Base-by-base conservation (phyloP, 2,329 filamentous ascomycete species). In the Alternaria arborescens region DNA sequence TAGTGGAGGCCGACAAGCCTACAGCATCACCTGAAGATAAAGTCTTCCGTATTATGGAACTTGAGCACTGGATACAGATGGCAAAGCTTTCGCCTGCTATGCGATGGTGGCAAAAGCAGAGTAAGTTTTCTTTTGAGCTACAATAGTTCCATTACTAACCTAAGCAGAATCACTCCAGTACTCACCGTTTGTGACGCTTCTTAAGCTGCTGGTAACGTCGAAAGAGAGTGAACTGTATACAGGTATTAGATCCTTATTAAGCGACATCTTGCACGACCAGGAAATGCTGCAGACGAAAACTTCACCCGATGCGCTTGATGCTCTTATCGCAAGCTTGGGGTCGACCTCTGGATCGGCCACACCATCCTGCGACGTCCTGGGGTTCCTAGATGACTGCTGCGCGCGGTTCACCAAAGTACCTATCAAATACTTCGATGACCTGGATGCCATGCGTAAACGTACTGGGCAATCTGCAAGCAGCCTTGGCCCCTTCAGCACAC, bases 21-120 rank as follows among this genome's bases (percentile, higher is more conserved):
- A 67, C 66, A 10, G 65, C 67, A 8, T 62, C 70, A 12, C 78
- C 84, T 14, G 81, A 84, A 16, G 78, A 82, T 3, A 82, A 85
- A 42, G 82, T 87, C 47, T 81, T 94, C 47, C 82, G 87, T 22
- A 77, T 91, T 10, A 86, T 94, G 71, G 92, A 97, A 77, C 82
- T 97, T 28, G 89, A 93, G 75, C 91, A 94, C 75, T 82, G 97
- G 18, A 87, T 97, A 18, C 86, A 88, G 30, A 91, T 97, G 74
- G 93, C 94, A 4, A 87, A 88, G 64, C 88, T 89, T 69, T 96
- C 93, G 3, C 88, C 91, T 0, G 89, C 89, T 6, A 95, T 97
- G 89, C 88, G 91, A 64, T 98, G 94, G 94, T 97, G 95, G 82
- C 86, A 91, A 64, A 94, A 91, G 72, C 82, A 85, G 62, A 86